phyloP scores from a whole-genome alignment of 2,329 filamentous ascomycete genomes.

The Aspergillus novofumigatus region DNA sequence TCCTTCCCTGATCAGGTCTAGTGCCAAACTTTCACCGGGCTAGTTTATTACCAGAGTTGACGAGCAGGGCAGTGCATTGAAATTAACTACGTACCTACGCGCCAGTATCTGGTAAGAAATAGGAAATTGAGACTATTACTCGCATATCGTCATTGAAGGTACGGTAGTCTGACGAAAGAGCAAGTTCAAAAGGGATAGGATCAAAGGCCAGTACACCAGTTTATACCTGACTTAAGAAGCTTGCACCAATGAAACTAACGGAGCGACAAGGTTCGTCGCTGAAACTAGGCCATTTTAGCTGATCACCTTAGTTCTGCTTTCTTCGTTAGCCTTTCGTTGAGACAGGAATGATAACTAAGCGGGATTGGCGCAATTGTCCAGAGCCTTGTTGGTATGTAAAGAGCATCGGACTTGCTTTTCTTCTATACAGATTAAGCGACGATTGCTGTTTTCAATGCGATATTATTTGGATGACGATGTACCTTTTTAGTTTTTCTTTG shows the following conservation, averaged over 20 bases:
- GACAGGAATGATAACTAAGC: neutral
- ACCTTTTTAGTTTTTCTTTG: too few relatives aligned
- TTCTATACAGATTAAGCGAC: too few relatives aligned
- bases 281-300: neutral
- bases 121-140: too few relatives aligned
- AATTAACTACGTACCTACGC: neutral
- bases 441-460: too few relatives aligned
- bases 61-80: neutral
- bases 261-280: neutral
- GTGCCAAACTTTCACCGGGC: neutral
- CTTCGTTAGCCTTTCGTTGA: neutral
- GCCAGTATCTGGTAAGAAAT: neutral
- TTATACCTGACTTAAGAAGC: too few relatives aligned
- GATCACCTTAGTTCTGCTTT: neutral
- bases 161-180: too few relatives aligned
- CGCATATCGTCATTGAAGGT: too few relatives aligned
- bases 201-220: too few relatives aligned
- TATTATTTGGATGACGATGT: too few relatives aligned
- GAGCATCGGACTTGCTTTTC: neutral
- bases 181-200: too few relatives aligned
- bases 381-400: neutral
- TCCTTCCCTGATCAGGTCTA: neutral
- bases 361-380: neutral
- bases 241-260: neutral
- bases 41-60: neutral